Evolutionary conservation across 2,329 filamentous ascomycete species (phyloP), one percentile per base, ranked within the genome.

Genomic region (Fusarium haematococcum): DNA sequence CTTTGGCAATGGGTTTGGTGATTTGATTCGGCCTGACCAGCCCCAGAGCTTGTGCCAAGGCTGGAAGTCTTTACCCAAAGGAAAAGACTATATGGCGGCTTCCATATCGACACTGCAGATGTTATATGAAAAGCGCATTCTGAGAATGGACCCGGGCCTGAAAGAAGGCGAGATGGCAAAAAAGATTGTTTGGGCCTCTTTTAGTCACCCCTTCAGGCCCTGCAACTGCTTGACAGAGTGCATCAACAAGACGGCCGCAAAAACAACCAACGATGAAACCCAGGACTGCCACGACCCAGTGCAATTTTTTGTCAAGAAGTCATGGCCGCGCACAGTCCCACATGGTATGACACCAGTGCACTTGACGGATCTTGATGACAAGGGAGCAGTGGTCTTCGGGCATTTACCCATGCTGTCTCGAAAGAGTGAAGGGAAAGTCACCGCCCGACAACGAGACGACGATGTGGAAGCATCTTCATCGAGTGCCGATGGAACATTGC

Each of bases 261-360:
- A 25, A 13, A 18, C 11, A 14, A 45, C 8, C 27, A 48, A 14
- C 2, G 5, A 45, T 1, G 5, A 4, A 2, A 1, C 1, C 8
- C 14, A 30, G 25, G 54, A 16, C 20, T 64, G 65, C 2, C 41
- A 61, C 3, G 61, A 23, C 14, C 71, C 71, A 2, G 67, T 73
- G 2, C 71, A 73, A 1, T 65, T 73, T 4, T 54, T 73, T 11
- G 14, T 56, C 4, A 73, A 57, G 1, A 73, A 8, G 33, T 73
- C 63, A 37, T 70, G 71, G 71, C 32, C 59, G 1, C 59, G 48
- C 18, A 37, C 45, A 4, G 3, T 58, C 25, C 65, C 59, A 1
- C 37, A 64, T 1, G 64, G 59, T 1, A 20, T 52, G 13, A 61
- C 39, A 8, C 54, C 54, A 18, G 64, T 72, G 0, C 14, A 39